Percentiles rank a stretch among this genome's conserved stretches.
Conservation (phyloP, 2,329 filamentous ascomycete species). For the Alternaria sp. region DNA sequence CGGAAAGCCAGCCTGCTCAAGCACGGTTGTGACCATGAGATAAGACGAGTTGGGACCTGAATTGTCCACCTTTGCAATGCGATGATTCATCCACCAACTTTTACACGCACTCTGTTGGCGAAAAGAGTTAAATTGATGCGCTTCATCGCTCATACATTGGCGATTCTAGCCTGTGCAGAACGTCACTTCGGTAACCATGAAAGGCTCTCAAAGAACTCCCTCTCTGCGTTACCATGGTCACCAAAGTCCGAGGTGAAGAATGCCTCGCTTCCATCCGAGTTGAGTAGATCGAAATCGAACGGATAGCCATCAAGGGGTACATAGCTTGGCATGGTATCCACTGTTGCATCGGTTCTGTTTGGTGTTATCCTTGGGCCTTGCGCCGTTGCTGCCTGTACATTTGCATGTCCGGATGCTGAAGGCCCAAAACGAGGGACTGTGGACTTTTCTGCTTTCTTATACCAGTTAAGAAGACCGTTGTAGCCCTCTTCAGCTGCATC, state of each 20-base stretch:
- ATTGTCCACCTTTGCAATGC: neutral
- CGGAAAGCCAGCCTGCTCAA: neutral
- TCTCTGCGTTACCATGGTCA: conserved; percentile 7
- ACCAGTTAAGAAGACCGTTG: conserved; percentile 12
- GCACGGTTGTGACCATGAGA: conserved; percentile 1
- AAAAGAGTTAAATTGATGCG: neutral
- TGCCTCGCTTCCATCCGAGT: conserved; percentile 8
- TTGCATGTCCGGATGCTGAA: neutral
- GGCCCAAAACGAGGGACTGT: neutral
- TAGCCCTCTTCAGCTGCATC: conserved; percentile 9
- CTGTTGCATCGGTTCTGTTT: neutral
- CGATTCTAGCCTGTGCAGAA: neutral
- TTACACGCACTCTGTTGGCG: neutral
- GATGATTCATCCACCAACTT: neutral
- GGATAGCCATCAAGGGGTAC: conserved; percentile 7
- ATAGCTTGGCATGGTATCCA: neutral
- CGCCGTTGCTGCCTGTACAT: neutral
- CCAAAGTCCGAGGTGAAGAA: conserved; percentile 14
- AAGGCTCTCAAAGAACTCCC: conserved; percentile 13
- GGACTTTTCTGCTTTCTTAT: conserved; percentile 1
- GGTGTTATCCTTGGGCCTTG: neutral
- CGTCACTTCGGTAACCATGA: conserved; percentile 1
- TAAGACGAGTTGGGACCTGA: neutral
- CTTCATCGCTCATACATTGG: neutral
- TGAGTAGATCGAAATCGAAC: conserved; percentile 17